Evolutionary conservation across 2,329 filamentous ascomycete species (phyloP).

Genomic region (Daldinia sp.): DNA sequence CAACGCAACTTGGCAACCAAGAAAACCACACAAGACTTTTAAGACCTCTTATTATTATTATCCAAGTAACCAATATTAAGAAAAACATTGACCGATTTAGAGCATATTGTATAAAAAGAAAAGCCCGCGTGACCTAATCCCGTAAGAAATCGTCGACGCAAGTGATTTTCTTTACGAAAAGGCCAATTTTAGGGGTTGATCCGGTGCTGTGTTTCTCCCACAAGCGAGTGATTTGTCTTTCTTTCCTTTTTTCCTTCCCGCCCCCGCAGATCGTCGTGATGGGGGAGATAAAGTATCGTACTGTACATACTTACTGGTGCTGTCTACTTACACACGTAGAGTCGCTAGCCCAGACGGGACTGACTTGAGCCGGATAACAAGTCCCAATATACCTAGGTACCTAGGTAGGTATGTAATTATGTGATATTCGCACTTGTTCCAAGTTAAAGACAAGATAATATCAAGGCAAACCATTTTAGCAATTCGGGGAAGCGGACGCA

Average conservation of each 20-base stretch:
- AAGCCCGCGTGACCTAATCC: constrained; percentile 22
- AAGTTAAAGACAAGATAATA: constrained; percentile 14
- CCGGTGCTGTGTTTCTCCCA: constrained; percentile 7
- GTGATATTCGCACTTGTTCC: constrained; percentile 5
- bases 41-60: too few relatives aligned
- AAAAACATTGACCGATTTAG: constrained; percentile 3
- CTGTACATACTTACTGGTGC: constrained; percentile 2
- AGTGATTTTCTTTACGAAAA: constrained; percentile 6
- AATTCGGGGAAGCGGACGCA: constrained; percentile 9
- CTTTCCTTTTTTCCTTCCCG: background rate
- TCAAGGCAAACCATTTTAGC: constrained; percentile 11
- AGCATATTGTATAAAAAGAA: constrained; percentile 1
- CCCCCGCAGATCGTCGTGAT: constrained; percentile 16
- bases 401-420: background rate
- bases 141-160: constrained; percentile 21
- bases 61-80: background rate
- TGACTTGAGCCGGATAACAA: constrained; percentile 14
- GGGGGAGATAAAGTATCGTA: constrained; percentile 1
- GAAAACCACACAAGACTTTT: background rate
- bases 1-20: background rate
- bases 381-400: constrained; percentile 25
- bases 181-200: constrained; percentile 1
- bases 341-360: constrained; percentile 16
- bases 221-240: background rate
- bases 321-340: background rate